These are phyloP conservation scores for Oropetium thomaeum DNA, from an alignment of 176 grass and related monocot genomes.

Conservation along the genomic window DNA sequence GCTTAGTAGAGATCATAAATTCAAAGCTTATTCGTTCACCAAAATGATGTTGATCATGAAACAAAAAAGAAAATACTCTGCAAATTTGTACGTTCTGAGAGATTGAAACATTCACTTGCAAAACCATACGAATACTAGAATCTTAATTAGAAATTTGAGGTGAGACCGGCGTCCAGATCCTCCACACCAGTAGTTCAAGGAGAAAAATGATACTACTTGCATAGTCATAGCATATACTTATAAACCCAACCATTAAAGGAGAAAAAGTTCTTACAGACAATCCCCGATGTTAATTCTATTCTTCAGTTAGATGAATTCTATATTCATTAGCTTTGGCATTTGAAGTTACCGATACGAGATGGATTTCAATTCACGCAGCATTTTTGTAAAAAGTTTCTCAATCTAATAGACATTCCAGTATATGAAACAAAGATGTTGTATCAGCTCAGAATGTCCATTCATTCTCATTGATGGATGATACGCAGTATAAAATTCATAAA, in stretches of 20 bases:
- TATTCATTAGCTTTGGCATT: neutral
- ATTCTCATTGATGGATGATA: neutral
- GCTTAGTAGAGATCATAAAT: neutral
- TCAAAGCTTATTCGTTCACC: neutral
- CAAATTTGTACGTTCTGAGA: neutral
- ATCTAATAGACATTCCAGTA: neutral
- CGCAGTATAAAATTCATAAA: neutral
- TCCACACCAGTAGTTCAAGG: neutral
- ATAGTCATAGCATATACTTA: neutral
- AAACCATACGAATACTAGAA: neutral
- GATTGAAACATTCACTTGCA: neutral
- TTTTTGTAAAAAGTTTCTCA: neutral
- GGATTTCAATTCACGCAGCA: neutral
- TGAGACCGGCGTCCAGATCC: neutral
- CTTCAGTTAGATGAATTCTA: neutral
- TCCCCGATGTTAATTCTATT: neutral
- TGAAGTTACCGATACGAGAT: neutral
- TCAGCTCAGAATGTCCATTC: neutral
- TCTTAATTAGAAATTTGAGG: slow-evolving; percentile 6
- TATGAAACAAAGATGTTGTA: neutral
- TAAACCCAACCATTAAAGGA: too few relatives aligned
- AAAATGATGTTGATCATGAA: neutral
- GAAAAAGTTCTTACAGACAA: neutral
- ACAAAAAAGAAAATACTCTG: neutral
- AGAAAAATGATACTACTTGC: slow-evolving; percentile 21